Percentiles rank a stretch among this genome's conserved stretches.
Evolutionary conservation across 1,139 yeast species (phyloP).

Genomic region (Kodamaea sp.): DNA sequence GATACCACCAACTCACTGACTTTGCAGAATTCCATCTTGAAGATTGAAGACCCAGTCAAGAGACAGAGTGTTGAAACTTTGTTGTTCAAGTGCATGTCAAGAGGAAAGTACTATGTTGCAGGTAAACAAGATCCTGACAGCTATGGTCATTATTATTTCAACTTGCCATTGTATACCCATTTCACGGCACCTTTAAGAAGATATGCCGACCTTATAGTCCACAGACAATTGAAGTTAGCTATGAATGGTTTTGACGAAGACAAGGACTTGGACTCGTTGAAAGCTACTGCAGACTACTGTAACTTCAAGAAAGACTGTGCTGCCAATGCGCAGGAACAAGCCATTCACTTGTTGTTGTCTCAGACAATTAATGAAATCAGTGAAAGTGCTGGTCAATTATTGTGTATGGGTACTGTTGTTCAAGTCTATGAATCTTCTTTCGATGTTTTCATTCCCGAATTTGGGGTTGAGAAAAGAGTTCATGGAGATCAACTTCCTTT

Average conservation of each 20-base stretch:
- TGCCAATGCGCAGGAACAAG: slow-evolving; percentile 90
- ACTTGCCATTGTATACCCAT: slow-evolving; percentile 86
- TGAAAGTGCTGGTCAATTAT: slow-evolving; percentile 72
- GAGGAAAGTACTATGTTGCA: slow-evolving; percentile 86
- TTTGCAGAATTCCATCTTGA: slow-evolving; percentile 69
- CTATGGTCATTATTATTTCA: slow-evolving; percentile 76
- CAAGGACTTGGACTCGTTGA: slow-evolving; percentile 71
- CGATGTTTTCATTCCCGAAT: slow-evolving; percentile 90
- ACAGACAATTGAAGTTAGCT: slow-evolving; percentile 80
- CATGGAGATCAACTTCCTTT: slow-evolving; percentile 97
- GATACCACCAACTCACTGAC: slow-evolving; percentile 78
- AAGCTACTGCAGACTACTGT: slow-evolving; percentile 86
- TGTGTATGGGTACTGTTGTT: slow-evolving; percentile 82
- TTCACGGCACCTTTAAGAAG: slow-evolving; percentile 92
- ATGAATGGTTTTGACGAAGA: slow-evolving; percentile 35
- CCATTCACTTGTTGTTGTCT: slow-evolving; percentile 81
- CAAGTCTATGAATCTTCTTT: slow-evolving; percentile 96
- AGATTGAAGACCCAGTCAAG: slow-evolving; percentile 60
- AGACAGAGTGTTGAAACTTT: slow-evolving; percentile 80
- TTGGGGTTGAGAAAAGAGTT: slow-evolving; percentile 95
- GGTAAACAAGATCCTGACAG: slow-evolving; percentile 84
- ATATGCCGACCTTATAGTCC: slow-evolving; percentile 90
- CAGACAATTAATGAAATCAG: slow-evolving; percentile 83
- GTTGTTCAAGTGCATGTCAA: slow-evolving; percentile 76
- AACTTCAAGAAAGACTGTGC: slow-evolving; percentile 96